phyloP scores from a whole-genome alignment of 352 stramenopile species.

The Pythium aquatile region DNA sequence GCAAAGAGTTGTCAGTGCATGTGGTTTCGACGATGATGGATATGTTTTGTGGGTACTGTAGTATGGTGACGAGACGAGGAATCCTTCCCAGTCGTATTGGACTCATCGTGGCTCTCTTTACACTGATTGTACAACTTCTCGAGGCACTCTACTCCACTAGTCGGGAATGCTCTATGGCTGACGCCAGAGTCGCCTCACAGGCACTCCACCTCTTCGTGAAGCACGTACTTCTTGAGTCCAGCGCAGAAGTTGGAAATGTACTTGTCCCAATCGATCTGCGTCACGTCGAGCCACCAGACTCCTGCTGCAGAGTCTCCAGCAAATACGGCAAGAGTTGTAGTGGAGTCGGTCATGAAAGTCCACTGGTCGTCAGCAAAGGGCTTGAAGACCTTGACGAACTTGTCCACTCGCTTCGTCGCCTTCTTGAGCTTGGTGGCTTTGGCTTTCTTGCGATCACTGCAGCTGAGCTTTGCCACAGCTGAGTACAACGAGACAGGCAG shows the following conservation, averaged over 20 bases:
- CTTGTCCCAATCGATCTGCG: constrained; percentile 73
- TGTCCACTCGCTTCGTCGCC: constrained; percentile 61
- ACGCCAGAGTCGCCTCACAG: neutral
- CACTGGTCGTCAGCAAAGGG: constrained; percentile 83
- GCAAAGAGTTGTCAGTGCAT: neutral
- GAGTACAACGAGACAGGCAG: constrained; percentile 71
- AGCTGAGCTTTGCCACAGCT: constrained; percentile 52
- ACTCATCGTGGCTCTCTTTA: too few relatives aligned
- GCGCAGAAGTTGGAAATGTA: constrained; percentile 82
- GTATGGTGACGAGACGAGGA: too few relatives aligned
- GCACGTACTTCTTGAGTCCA: constrained; percentile 73
- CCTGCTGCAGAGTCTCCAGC: constrained; percentile 1
- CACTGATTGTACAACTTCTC: too few relatives aligned
- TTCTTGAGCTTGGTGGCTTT: constrained; percentile 59
- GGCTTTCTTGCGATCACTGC: constrained; percentile 48
- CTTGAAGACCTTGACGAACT: constrained; percentile 76
- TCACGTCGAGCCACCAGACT: constrained; percentile 61
- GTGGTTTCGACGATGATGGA: neutral
- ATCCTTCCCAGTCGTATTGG: too few relatives aligned
- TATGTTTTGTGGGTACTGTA: neutral
- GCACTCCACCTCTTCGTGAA: constrained; percentile 51
- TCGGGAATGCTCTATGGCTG: neutral
- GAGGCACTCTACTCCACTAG: neutral
- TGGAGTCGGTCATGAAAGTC: constrained; percentile 56
- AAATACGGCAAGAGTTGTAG: constrained; percentile 29